Conservation (phyloP, 192 early-diverging fungal genomes). For the Coemansia sp. region DNA sequence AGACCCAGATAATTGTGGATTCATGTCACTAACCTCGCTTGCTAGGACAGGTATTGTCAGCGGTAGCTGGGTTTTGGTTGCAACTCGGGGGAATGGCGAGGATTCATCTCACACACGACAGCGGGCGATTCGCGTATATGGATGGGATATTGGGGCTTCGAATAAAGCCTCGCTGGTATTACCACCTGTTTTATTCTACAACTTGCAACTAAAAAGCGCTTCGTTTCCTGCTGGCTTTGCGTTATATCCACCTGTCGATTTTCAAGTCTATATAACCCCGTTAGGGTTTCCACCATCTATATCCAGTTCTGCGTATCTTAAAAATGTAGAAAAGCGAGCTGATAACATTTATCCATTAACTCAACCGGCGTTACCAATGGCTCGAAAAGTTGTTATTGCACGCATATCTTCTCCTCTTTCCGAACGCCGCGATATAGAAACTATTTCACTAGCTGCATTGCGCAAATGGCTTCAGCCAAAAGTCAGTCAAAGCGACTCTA, state of each 20-base stretch:
- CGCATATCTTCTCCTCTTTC: slow-evolving; percentile 48
- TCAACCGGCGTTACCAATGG: slow-evolving; percentile 35
- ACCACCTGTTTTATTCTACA: slow-evolving; percentile 40
- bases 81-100: neutral
- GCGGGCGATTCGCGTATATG: slow-evolving; percentile 49
- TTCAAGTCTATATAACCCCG: slow-evolving; percentile 22
- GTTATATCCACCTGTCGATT: neutral
- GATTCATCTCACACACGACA: slow-evolving; percentile 1
- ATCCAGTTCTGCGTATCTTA: slow-evolving; percentile 24
- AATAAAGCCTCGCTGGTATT: slow-evolving; percentile 18
- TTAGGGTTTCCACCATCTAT: slow-evolving; percentile 23
- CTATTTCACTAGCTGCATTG: slow-evolving; percentile 31
- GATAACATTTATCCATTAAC: neutral
- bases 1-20: slow-evolving; percentile 38
- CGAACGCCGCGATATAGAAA: slow-evolving; percentile 45
- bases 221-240: neutral
- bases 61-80: slow-evolving; percentile 43
- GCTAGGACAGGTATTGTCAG: slow-evolving; percentile 43
- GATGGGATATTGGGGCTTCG: slow-evolving; percentile 8
- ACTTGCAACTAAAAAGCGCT: slow-evolving; percentile 3
- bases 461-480: slow-evolving; percentile 33
- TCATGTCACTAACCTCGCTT: slow-evolving; percentile 33
- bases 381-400: slow-evolving; percentile 34
- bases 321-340: neutral
- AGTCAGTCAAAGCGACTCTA: too few species aligned